Base-by-base conservation (phyloP, 1,284 basidiomycete species). In the Marasmius tenuissimus region DNA sequence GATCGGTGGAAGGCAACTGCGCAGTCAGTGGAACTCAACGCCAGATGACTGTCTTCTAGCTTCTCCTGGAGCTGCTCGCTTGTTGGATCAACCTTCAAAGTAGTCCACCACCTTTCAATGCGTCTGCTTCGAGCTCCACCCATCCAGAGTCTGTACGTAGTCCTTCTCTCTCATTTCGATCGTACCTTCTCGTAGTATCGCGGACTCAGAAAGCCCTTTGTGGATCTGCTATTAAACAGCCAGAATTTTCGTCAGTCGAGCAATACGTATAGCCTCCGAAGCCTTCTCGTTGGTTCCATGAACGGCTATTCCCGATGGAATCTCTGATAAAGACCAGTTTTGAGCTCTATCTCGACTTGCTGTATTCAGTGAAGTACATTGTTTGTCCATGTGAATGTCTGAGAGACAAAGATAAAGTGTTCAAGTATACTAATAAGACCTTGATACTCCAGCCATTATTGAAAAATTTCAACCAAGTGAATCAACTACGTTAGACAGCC, bases 361-460 rank as follows among this genome's bases (percentile, higher is more conserved):
- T 92, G 64, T 27, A 9, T n/a, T n/a, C n/a, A n/a, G n/a, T n/a
- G n/a, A n/a, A n/a, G n/a, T n/a, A n/a, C n/a, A n/a, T n/a, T n/a
- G n/a, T n/a, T n/a, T n/a, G n/a, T n/a, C n/a, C n/a, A n/a, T 22
- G 33, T 45, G 9, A 14, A n/a, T 33, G 39, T n/a, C 12, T 10
- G 35, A 33, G 7, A 33, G 59, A n/a, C n/a, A 16, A 39, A 45
- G 33, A n/a, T 14, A 12, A 42, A 35, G 7, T 42, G 37, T 22
- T 0, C 56, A 51, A 27, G 40, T 55, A 67, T 78, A 33, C 62
- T n/a, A n/a, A n/a, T n/a, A n/a, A n/a, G n/a, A 90, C 93, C 77
- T 88, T 83, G 45, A 96, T 78, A 2, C 94, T 93, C 76, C 98
- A 97, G 0, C 97, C 97, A 75, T 98, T 97, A 64, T 94, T 94